A percentile compares a stretch with the other conserved stretches of the same genome.
These are phyloP conservation scores for Peltaster fructicola DNA, from an alignment of 2,329 filamentous ascomycete genomes.

Conservation along the genomic window DNA sequence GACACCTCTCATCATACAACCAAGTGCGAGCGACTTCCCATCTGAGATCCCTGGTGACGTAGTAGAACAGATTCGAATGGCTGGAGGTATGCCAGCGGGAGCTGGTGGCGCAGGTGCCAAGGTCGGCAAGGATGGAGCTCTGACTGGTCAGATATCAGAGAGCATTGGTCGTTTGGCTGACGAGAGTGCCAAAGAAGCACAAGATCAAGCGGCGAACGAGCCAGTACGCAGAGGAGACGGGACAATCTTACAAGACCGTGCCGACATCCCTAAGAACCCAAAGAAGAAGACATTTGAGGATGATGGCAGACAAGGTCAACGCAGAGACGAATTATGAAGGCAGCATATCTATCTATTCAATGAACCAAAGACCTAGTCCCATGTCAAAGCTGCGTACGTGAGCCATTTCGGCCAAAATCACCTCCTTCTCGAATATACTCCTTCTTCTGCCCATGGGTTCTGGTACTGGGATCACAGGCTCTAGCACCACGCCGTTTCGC, in stretches of 20 bases:
- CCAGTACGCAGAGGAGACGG: conserved; percentile 25
- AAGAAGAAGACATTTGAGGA: conserved; percentile 48
- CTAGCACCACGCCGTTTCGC: no score
- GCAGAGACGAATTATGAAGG: no score
- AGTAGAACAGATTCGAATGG: conserved; percentile 8
- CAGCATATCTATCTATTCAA: no score
- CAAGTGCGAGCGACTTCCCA: conserved; percentile 24
- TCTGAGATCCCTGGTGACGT: conserved; percentile 14
- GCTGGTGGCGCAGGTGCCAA: conserved; percentile 30
- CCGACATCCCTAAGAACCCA: conserved; percentile 30
- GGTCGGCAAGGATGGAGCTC: conserved; percentile 13
- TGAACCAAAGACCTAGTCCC: no score
- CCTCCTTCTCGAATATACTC: conserved; percentile 10
- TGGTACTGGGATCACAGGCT: no score
- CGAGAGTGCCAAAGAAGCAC: conserved; percentile 11
- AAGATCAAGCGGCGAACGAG: conserved; percentile 10
- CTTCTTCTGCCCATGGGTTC: conserved; percentile 7
- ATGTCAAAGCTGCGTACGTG: no score
- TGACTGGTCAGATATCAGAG: conserved; percentile 20
- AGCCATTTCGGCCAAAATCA: conserved; percentile 3
- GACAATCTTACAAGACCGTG: conserved; percentile 23
- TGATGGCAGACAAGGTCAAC: conserved; percentile 13
- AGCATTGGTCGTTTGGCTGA: conserved; percentile 28
- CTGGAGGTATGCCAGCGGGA: conserved; percentile 28
- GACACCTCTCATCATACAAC: conserved; percentile 25